These are phyloP conservation scores for Mesembryanthemum crystallinum DNA, from an alignment of 148 eudicot genomes.

Conservation along the genomic window DNA sequence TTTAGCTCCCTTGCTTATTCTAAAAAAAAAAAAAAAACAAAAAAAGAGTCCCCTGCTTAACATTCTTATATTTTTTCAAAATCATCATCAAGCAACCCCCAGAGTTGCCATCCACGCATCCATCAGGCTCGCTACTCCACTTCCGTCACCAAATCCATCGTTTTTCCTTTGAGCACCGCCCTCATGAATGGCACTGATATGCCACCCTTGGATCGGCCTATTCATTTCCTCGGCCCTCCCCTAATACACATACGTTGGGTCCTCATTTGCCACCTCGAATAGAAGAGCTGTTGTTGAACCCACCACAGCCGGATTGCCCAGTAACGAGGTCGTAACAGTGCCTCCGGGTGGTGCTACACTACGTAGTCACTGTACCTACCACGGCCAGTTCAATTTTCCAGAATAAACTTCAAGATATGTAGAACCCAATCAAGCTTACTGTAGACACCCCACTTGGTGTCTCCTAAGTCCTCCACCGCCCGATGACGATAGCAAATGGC, in stretches of 20 bases:
- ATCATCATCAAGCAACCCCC: slow-evolving; percentile 65
- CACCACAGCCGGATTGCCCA: slow-evolving; percentile 42
- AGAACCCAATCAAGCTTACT: no score
- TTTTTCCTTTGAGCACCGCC: slow-evolving; percentile 41
- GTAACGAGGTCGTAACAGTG: slow-evolving; percentile 47
- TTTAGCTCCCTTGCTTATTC: no score
- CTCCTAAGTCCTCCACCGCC: no score
- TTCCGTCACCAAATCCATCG: slow-evolving; percentile 39
- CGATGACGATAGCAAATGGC: no score
- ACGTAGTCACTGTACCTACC: slow-evolving; percentile 49
- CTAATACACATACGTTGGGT: slow-evolving; percentile 47
- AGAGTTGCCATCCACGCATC: slow-evolving; percentile 65
- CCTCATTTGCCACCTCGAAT: slow-evolving; percentile 52
- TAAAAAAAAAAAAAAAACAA: no score
- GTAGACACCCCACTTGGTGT: no score
- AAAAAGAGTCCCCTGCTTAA: slow-evolving; percentile 50
- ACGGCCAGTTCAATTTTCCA: no score
- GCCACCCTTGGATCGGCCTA: slow-evolving; percentile 49
- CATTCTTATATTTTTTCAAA: slow-evolving; percentile 32
- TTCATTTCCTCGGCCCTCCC: slow-evolving; percentile 56
- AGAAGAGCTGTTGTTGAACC: slow-evolving; percentile 41
- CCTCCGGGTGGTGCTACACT: slow-evolving; percentile 63
- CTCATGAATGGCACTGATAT: slow-evolving; percentile 56
- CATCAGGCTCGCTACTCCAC: slow-evolving; percentile 41
- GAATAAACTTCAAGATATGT: no score